A percentile compares a stretch with the other conserved stretches of the same genome.
Evolutionary conservation across 805 yeast species (phyloP).

Genomic region (Cephaloascus albidus): DNA sequence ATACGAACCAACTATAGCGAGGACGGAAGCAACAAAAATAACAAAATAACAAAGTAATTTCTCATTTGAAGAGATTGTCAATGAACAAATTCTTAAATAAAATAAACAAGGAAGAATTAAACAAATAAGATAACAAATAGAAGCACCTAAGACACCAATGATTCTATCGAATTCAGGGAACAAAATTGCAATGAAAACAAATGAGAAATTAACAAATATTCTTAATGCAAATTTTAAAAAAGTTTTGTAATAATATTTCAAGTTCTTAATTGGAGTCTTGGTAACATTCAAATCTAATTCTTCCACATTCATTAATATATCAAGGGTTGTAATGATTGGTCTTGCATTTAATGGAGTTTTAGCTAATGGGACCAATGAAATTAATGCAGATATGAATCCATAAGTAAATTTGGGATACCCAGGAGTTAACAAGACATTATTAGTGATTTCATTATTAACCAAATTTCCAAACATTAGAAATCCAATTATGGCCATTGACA

Average conservation of each 20-base stretch:
- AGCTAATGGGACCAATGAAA: constrained; percentile 79
- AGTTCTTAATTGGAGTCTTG: constrained; percentile 2
- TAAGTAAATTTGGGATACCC: constrained; percentile 41
- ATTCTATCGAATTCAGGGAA: constrained; percentile 77
- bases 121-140: constrained; percentile 73
- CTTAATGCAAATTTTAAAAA: constrained; percentile 16
- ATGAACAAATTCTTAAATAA: constrained; percentile 48
- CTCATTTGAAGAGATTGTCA: constrained; percentile 30
- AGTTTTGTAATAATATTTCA: constrained; percentile 2
- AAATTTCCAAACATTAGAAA: constrained; percentile 47
- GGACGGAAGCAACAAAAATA: constrained; percentile 30
- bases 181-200: constrained; percentile 50
- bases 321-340: constrained; percentile 70
- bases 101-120: constrained; percentile 69
- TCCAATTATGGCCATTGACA: constrained; percentile 57
- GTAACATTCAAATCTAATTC: constrained; percentile 3
- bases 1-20: constrained; percentile 52
- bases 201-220: constrained; percentile 40
- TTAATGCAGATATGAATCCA: constrained; percentile 48
- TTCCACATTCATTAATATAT: constrained; percentile 34
- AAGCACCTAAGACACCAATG: constrained; percentile 75
- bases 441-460: constrained; percentile 44
- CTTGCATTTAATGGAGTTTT: constrained; percentile 78
- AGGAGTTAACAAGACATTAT: constrained; percentile 29
- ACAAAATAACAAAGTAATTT: constrained; percentile 28